These are phyloP conservation scores for Tinospora cordifolia DNA, from an alignment of 164 flowering plant genomes.

Conservation along the genomic window DNA sequence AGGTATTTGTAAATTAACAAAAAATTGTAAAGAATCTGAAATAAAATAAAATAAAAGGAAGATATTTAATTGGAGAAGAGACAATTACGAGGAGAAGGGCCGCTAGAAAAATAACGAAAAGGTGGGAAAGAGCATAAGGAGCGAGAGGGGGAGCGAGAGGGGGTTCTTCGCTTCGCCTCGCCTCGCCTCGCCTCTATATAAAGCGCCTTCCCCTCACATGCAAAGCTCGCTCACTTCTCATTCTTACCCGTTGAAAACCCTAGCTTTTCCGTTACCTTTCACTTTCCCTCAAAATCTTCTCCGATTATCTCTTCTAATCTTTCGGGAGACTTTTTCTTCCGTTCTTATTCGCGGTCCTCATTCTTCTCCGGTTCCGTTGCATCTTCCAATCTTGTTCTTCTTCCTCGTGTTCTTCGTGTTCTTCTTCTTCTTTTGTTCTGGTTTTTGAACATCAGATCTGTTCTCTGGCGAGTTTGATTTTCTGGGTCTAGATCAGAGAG, in stretches of 20 bases:
- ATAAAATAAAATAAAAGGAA: background rate
- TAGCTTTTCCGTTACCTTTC: background rate
- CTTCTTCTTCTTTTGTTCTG: background rate
- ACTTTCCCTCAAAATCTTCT: constrained; percentile 10
- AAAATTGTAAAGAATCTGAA: background rate
- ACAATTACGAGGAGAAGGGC: background rate
- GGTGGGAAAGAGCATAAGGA: background rate
- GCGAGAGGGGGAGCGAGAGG: background rate
- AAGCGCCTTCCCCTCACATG: constrained; percentile 33
- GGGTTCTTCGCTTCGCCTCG: too few species aligned
- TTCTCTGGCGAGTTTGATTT: background rate
- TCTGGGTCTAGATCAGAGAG: background rate
- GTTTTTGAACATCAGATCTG: background rate
- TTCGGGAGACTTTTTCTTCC: background rate
- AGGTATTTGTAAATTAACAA: background rate
- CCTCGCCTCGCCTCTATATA: constrained; percentile 46
- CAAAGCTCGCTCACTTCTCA: constrained; percentile 59
- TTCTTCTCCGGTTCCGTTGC: background rate
- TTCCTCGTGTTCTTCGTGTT: too few species aligned
- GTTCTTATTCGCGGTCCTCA: background rate
- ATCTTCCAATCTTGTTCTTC: background rate
- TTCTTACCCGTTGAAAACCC: background rate
- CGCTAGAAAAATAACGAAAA: background rate
- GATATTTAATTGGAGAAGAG: background rate
- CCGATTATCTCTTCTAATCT: background rate